These are phyloP conservation scores for Fusarium fujikuroi DNA, from an alignment of 2,329 filamentous ascomycete genomes.

Conservation along the genomic window DNA sequence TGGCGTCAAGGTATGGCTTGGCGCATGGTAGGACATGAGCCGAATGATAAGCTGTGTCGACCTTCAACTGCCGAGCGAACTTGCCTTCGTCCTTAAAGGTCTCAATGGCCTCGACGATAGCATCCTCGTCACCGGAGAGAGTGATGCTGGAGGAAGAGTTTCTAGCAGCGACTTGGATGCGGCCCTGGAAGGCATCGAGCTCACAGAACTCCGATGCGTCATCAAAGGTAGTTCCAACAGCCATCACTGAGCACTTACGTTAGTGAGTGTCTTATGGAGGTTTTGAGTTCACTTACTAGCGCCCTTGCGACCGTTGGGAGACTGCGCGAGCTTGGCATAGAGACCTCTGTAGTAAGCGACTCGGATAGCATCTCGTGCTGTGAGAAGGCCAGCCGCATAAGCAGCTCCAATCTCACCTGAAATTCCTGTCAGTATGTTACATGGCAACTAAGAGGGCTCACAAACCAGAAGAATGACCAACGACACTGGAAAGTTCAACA, in stretches of 20 bases:
- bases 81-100: background rate
- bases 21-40: background rate
- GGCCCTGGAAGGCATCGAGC: background rate
- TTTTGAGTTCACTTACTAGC: too few species aligned
- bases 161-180: background rate
- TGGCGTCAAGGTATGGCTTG: background rate
- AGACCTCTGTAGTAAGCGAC: conserved; percentile 42
- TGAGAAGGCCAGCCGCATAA: conserved; percentile 53
- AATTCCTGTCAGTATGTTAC: too few species aligned
- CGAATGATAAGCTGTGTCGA: conserved; percentile 16
- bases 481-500: conserved; percentile 48
- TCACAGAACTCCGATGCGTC: background rate
- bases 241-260: too few species aligned
- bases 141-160: background rate
- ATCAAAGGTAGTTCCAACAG: background rate
- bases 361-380: conserved; percentile 45
- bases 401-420: conserved; percentile 57
- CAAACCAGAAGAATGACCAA: conserved; percentile 55
- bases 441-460: too few species aligned
- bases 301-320: background rate
- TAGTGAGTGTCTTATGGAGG: too few species aligned
- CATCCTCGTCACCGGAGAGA: background rate
- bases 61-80: background rate
- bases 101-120: background rate
- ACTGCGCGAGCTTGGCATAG: background rate